Conservation (phyloP, 2,329 filamentous ascomycete genomes). For the Phyllosticta paracitricarpa region DNA sequence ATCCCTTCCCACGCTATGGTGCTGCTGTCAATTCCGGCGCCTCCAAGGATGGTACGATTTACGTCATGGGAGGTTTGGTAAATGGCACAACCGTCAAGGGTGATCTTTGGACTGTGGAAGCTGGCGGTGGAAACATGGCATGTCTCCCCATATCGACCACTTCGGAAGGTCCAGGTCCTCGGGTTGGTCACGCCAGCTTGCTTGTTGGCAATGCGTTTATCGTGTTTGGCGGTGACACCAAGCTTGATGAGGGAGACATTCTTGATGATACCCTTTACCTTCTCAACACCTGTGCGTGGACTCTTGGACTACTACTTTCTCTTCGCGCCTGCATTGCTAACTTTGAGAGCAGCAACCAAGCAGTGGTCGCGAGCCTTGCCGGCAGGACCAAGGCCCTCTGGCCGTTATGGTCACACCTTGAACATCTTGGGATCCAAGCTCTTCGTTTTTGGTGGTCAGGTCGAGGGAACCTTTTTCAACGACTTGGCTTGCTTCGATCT, state of each 20-base stretch:
- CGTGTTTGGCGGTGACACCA: conserved; percentile 96
- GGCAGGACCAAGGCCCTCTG: conserved; percentile 72
- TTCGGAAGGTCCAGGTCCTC: conserved; percentile 84
- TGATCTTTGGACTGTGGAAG: conserved; percentile 96
- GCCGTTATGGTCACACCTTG: conserved; percentile 89
- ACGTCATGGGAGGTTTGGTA: conserved; percentile 93
- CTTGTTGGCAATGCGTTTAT: conserved; percentile 98
- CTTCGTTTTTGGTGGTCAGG: conserved; percentile 94
- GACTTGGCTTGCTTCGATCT: conserved; percentile 91
- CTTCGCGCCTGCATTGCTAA: conserved; percentile 17
- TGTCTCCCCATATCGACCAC: conserved; percentile 90
- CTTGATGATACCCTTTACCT: conserved; percentile 94
- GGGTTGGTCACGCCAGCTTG: conserved; percentile 88
- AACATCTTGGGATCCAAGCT: conserved; percentile 97
- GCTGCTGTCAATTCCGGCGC: conserved; percentile 87
- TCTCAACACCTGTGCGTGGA: conserved; percentile 82
- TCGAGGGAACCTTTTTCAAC: conserved; percentile 97
- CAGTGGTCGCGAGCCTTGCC: conserved; percentile 96
- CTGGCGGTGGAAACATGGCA: conserved; percentile 66
- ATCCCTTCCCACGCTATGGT: conserved; percentile 92
- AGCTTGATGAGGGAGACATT: conserved; percentile 83
- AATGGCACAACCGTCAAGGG: conserved; percentile 94
- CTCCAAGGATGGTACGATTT: conserved; percentile 94
- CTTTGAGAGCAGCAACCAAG: conserved; percentile 60
- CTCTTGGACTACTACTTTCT: neutral